phyloP scores from a whole-genome alignment of 1,284 basidiomycete species.

The Mycena sp. region DNA sequence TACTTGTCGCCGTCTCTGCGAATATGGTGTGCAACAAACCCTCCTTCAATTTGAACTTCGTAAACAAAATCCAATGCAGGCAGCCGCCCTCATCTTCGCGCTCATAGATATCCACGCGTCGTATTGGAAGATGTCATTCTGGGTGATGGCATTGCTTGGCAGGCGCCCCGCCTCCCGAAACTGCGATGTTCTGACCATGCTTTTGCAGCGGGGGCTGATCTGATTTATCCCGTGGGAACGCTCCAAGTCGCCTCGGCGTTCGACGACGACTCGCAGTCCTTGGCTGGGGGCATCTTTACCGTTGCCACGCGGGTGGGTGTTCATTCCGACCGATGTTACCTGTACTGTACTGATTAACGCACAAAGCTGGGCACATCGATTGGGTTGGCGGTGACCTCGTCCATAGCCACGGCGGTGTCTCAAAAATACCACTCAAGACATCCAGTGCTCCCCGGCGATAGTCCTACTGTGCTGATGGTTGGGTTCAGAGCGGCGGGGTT shows the following conservation, averaged over 20 bases:
- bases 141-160: constrained; percentile 39
- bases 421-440: constrained; percentile 34
- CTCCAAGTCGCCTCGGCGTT: constrained; percentile 44
- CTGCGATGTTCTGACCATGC: neutral
- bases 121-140: constrained; percentile 46
- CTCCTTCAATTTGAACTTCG: no score
- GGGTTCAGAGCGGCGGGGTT: constrained; percentile 46
- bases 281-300: constrained; percentile 49
- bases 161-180: neutral
- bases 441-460: constrained; percentile 30
- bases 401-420: constrained; percentile 41
- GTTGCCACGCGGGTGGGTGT: constrained; percentile 44
- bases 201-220: constrained; percentile 36
- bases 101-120: constrained; percentile 41
- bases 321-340: neutral
- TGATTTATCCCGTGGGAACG: constrained; percentile 45
- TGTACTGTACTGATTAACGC: neutral
- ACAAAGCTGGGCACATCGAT: constrained; percentile 45
- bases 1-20: constrained; percentile 29
- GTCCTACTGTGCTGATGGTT: constrained; percentile 43
- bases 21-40: neutral
- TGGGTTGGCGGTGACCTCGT: constrained; percentile 43
- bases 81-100: constrained; percentile 43
- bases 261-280: constrained; percentile 44
- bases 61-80: constrained; percentile 26